These are phyloP conservation scores for Botrytis tulipae DNA, from an alignment of 2,329 filamentous ascomycete species.

Conservation along the genomic window DNA sequence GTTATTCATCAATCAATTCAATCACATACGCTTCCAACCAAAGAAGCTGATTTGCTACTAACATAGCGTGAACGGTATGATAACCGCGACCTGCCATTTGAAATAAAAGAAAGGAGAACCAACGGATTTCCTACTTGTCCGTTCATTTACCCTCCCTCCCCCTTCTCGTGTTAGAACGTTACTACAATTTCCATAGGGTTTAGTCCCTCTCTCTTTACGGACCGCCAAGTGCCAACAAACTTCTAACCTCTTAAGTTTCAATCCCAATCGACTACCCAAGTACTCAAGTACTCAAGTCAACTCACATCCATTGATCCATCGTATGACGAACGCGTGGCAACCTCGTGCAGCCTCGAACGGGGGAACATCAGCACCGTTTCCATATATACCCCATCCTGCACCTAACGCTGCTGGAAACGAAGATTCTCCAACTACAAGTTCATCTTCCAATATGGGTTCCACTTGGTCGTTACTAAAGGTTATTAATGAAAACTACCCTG, in stretches of 20 bases:
- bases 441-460: conserved; percentile 32
- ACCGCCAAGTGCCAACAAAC: not conserved
- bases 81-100: not conserved
- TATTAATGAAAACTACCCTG: not conserved
- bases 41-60: not conserved
- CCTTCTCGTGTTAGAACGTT: not conserved
- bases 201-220: not conserved
- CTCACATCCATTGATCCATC: not conserved
- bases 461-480: conserved; percentile 37
- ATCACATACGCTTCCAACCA: not conserved
- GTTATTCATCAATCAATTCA: not conserved
- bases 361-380: not conserved
- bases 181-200: conserved; percentile 3
- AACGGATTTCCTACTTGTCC: not conserved
- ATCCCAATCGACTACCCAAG: not conserved
- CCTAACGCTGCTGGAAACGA: conserved; percentile 36
- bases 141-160: not conserved
- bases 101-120: not conserved
- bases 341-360: conserved; percentile 5
- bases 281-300: not conserved
- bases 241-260: not conserved
- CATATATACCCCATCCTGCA: conserved; percentile 35
- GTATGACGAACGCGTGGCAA: conserved; percentile 17
- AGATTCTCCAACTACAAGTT: conserved; percentile 24
- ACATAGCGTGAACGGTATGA: not conserved